Conservation (phyloP, 805 yeast genomes). For the Candida sphagnicola region DNA sequence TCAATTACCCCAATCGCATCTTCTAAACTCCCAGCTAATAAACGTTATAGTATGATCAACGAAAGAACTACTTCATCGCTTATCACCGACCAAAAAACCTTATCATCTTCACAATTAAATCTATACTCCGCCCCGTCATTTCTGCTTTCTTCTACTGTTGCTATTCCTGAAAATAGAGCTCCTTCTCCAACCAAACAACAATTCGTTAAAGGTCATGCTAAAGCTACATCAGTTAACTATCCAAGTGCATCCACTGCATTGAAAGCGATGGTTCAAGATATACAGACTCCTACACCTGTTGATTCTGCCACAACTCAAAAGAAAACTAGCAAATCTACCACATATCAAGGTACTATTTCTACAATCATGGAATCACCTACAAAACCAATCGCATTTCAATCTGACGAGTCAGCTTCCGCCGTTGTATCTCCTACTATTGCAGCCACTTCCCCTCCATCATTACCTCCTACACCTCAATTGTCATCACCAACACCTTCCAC, state of each 20-base stretch:
- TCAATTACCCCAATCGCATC: constrained; percentile 4
- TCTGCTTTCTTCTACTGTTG: constrained; percentile 3
- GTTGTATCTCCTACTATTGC: not conserved
- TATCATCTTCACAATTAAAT: constrained; percentile 5
- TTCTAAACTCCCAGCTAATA: constrained; percentile 18
- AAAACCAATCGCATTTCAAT: constrained; percentile 1
- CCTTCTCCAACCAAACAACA: constrained; percentile 18
- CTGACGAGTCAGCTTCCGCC: not conserved
- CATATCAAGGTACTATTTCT: constrained; percentile 35
- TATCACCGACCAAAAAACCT: constrained; percentile 4
- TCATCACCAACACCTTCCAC: constrained; percentile 9
- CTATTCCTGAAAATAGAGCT: constrained; percentile 6
- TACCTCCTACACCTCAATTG: constrained; percentile 1
- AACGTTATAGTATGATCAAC: constrained; percentile 44
- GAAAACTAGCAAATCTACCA: constrained; percentile 19
- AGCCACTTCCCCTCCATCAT: not conserved
- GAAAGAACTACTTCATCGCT: constrained; percentile 35
- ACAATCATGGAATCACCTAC: constrained; percentile 46
- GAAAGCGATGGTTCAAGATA: constrained; percentile 72
- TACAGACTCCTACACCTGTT: constrained; percentile 23
- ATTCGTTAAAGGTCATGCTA: constrained; percentile 23
- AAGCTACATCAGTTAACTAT: constrained; percentile 32
- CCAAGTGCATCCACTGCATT: constrained; percentile 64
- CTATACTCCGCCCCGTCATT: constrained; percentile 2
- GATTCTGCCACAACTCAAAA: constrained; percentile 8